Evolutionary conservation across 805 yeast genomes (phyloP).

Genomic region (Kluyveromyces aestuarii): DNA sequence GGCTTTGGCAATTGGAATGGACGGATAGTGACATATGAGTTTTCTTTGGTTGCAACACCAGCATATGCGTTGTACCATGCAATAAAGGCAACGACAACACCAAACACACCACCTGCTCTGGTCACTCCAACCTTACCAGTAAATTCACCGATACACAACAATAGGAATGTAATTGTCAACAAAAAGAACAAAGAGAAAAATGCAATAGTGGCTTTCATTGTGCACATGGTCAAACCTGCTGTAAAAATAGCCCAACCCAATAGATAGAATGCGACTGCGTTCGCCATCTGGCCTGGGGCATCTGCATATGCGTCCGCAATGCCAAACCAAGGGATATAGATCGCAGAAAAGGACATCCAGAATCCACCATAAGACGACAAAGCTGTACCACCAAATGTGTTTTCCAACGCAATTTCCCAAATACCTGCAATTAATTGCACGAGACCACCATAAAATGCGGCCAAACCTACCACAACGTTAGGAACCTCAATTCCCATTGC

Average conservation of each 20-base stretch:
- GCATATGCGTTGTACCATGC: conserved; percentile 70
- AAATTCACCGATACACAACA: conserved; percentile 46
- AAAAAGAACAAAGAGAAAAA: conserved; percentile 49
- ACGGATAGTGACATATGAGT: conserved; percentile 34
- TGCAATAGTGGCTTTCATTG: conserved; percentile 56
- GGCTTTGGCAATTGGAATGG: conserved; percentile 32
- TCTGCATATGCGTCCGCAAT: conserved; percentile 44
- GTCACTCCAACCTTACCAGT: conserved; percentile 32
- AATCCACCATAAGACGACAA: conserved; percentile 58
- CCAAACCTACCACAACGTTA: conserved; percentile 47
- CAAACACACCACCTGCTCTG: conserved; percentile 58
- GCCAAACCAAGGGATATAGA: conserved; percentile 51
- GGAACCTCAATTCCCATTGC: conserved; percentile 47
- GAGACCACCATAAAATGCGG: conserved; percentile 56
- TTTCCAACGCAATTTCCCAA: conserved; percentile 56
- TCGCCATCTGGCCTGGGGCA: conserved; percentile 27
- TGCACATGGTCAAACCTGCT: conserved; percentile 41
- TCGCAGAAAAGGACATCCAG: conserved; percentile 59
- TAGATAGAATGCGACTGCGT: conserved; percentile 52
- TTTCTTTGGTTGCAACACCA: conserved; percentile 56
- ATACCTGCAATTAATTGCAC: conserved; percentile 54
- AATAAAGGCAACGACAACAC: conserved; percentile 48
- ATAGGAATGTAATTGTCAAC: conserved; percentile 45
- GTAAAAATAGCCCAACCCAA: conserved; percentile 61
- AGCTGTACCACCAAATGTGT: conserved; percentile 62